Conservation (phyloP, 2,329 filamentous ascomycete genomes). For the Chaetomium strumarium region DNA sequence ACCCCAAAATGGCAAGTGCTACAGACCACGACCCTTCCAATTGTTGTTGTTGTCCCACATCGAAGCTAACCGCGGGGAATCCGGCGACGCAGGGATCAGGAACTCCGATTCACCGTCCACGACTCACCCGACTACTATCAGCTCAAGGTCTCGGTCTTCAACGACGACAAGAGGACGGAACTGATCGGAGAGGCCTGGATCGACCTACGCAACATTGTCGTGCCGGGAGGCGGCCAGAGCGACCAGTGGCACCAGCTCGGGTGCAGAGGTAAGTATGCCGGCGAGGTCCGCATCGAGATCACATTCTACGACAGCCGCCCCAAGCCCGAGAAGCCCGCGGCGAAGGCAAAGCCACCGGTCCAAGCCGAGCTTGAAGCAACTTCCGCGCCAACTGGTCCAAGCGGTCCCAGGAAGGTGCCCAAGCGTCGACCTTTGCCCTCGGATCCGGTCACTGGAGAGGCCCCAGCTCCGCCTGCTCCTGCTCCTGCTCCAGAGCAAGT, state of each 20-base stretch:
- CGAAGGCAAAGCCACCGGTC: constrained; percentile 44
- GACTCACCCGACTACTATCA: constrained; percentile 95
- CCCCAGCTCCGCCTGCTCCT: constrained; percentile 36
- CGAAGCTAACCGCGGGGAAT: constrained; percentile 10
- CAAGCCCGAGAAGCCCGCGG: constrained; percentile 64
- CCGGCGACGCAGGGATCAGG: constrained; percentile 70
- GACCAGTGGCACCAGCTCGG: constrained; percentile 87
- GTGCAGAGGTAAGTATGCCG: constrained; percentile 91
- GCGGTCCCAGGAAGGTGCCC: constrained; percentile 54
- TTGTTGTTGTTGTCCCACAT: neutral
- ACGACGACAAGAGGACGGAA: constrained; percentile 97
- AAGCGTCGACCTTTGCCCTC: constrained; percentile 80
- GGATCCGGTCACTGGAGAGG: constrained; percentile 61
- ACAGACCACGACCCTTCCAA: constrained; percentile 2
- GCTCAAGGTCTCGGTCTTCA: constrained; percentile 93
- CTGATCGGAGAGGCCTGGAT: constrained; percentile 93
- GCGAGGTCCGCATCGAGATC: constrained; percentile 89
- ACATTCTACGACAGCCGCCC: constrained; percentile 91
- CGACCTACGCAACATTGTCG: constrained; percentile 72
- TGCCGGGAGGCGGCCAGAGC: constrained; percentile 83
- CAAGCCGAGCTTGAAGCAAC: constrained; percentile 29
- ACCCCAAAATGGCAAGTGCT: constrained; percentile 83
- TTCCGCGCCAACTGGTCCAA: constrained; percentile 33
- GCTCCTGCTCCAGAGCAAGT: constrained; percentile 37
- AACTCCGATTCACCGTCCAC: constrained; percentile 91